These are phyloP conservation scores for Pseudogymnoascus sp. DNA, from an alignment of 2,329 filamentous ascomycete genomes.

Conservation along the genomic window DNA sequence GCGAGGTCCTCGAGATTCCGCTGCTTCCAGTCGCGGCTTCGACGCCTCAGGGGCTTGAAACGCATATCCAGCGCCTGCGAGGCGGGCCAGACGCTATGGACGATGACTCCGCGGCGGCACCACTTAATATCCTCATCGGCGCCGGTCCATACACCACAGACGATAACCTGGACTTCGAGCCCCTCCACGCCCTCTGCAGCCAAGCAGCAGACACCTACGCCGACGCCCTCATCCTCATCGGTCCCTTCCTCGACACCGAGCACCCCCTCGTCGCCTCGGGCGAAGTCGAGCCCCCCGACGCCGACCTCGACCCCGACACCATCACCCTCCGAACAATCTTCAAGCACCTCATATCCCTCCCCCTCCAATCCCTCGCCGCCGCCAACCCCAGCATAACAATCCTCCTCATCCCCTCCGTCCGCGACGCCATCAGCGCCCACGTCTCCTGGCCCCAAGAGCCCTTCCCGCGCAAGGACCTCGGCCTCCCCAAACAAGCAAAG, in stretches of 20 bases:
- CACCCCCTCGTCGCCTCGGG: conserved; percentile 79
- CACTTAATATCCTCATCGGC: conserved; percentile 69
- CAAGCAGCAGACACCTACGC: conserved; percentile 66
- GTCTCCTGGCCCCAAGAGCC: conserved; percentile 79
- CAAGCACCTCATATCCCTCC: conserved; percentile 66
- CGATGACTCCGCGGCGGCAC: conserved; percentile 48
- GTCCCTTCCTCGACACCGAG: conserved; percentile 86
- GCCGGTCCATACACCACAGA: conserved; percentile 89
- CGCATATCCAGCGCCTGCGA: conserved; percentile 60
- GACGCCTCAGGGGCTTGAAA: conserved; percentile 53
- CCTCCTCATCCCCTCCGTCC: conserved; percentile 72
- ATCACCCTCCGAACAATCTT: conserved; percentile 79
- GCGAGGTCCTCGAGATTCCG: conserved; percentile 67
- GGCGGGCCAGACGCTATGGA: conserved; percentile 57
- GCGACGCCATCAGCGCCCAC: conserved; percentile 73
- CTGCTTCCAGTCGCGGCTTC: conserved; percentile 69
- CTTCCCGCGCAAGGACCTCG: conserved; percentile 57
- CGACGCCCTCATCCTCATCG: conserved; percentile 71
- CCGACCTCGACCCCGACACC: conserved; percentile 62
- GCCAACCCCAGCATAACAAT: conserved; percentile 73
- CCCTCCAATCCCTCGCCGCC: conserved; percentile 60
- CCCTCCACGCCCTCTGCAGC: conserved; percentile 71
- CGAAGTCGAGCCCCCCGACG: conserved; percentile 67
- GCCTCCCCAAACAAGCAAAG: conserved; percentile 66
- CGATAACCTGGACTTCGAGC: conserved; percentile 84